Conservation (phyloP, 2,329 filamentous ascomycete species). For the Ilyonectria sp. region DNA sequence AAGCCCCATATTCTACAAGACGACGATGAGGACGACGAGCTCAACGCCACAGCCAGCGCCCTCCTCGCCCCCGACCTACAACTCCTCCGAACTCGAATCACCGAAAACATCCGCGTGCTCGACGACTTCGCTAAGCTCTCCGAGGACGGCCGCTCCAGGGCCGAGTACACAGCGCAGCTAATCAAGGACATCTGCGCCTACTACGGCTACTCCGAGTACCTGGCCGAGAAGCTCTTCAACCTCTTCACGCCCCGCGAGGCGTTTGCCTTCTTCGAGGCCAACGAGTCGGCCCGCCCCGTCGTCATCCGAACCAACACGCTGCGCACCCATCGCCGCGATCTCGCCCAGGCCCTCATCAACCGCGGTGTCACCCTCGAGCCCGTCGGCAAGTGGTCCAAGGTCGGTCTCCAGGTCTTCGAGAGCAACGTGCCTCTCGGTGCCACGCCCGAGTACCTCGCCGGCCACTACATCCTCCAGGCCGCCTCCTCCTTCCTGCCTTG, state of each 20-base stretch:
- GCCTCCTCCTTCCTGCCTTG: constrained; percentile 97
- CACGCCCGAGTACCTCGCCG: constrained; percentile 96
- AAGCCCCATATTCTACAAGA: constrained; percentile 76
- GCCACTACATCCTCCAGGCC: constrained; percentile 97
- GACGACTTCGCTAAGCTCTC: constrained; percentile 88
- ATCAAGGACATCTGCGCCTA: constrained; percentile 95
- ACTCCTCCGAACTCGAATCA: constrained; percentile 88
- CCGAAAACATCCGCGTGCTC: constrained; percentile 91
- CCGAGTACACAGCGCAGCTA: constrained; percentile 90
- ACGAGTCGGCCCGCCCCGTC: constrained; percentile 93
- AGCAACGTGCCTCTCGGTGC: constrained; percentile 88
- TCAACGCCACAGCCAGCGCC: constrained; percentile 71
- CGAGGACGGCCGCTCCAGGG: constrained; percentile 84
- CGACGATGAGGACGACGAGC: constrained; percentile 74
- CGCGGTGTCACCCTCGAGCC: constrained; percentile 96
- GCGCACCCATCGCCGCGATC: constrained; percentile 80
- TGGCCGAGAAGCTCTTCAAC: constrained; percentile 96
- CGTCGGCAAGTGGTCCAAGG: constrained; percentile 98
- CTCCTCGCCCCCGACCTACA: constrained; percentile 91
- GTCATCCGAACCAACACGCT: constrained; percentile 98
- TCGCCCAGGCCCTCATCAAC: constrained; percentile 95
- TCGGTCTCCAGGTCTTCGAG: constrained; percentile 97
- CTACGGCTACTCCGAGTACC: constrained; percentile 94
- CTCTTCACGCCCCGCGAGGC: constrained; percentile 95
- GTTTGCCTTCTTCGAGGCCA: constrained; percentile 98